Evolutionary conservation across 2,329 filamentous ascomycete species (phyloP), one percentile per base, ranked within the genome.

Genomic region (Ophiosphaerella narmari): DNA sequence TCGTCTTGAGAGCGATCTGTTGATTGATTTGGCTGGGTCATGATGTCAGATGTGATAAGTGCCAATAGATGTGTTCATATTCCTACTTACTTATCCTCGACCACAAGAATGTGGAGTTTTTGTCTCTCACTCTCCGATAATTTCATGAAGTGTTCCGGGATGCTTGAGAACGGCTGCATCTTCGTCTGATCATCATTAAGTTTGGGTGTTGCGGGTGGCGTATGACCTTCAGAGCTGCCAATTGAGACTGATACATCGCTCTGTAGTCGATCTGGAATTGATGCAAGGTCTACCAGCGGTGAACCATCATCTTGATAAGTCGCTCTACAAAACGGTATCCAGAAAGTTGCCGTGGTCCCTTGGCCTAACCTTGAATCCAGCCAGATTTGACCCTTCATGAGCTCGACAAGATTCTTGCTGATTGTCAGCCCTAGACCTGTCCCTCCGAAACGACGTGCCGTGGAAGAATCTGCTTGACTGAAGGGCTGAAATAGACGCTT

Each of bases 391-490:
- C 90, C 90, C 50, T 84, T 83, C 90, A 94, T 93, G 23, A 93
- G 74, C 51, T 91, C 87, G 2, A 93, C 80, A 5, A 78, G 72
- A 54, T 91, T 91, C 71, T 92, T 92, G 74, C 85, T 89, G 59
- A 93, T 93, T 1, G 88, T 90, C 54, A 93, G 73, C 0, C 90
- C 90, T 0, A 93, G 75, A 1, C 89, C 89, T 1, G 89, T 92
- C 1, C 89, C 89, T 34, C 88, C 88, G 68, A 91, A 92, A n/a
- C 85, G 81, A 45, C 89, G 79, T 14, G 89, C 88, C 0, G 89
- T 92, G 3, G 88, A 91, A 1, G 88, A 85, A 65, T 93, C 90
- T 4, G 89, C 89, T 70, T 94, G 90, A 53, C 86, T 89, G 70
- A 93, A 94, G 0, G 90, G 89, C 57, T 87, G 86, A 74, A 93